Evolutionary conservation across 139 green algal species (phyloP), one percentile per base, ranked within the genome.

Genomic region (Chlorella sp.): DNA sequence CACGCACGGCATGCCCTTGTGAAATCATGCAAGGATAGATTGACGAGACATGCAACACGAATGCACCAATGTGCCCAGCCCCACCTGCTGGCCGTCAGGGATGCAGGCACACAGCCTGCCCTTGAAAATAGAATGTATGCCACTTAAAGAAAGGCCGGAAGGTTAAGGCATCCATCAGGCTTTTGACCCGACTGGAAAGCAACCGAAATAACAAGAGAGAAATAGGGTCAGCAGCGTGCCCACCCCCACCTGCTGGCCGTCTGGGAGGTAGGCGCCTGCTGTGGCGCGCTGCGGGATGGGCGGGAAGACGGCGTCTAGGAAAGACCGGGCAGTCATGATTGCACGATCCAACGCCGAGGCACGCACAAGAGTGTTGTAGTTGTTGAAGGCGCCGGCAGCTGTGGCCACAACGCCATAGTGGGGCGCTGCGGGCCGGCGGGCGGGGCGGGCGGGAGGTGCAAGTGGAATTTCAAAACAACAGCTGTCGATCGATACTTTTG

Each of bases 351-450:
- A 89, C 26, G 84, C 83, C 34, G 57, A 88, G 37, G 75, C 89
- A 64, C 84, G 84, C 0, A 93, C 68, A 24, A 86, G 73, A 0
- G 87, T 91, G 90, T 95, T 92, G 77, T 86, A 95, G 90, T 95
- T 95, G 87, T 89, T 91, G 48, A 91, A 95, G 0, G 61, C 79
- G 24, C 91, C 91, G 42, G 68, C 88, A 4, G 80, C 39, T 22
- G 69, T 79, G 37, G 66, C 64, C 14, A 88, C 12, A 2, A 94
- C 88, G 22, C 92, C 92, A 79, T 95, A 95, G 24, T 88, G 66
- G 14, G 84, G 84, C 2, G 39, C 84, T 88, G 84, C 84, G 21
- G 78, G 26, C 21, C 15, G 3, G 78, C 16, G 18, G 48, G 26
- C n/a, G 12, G 40, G 75, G 75, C 75, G 40, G 75, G 75, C 40